Base-by-base conservation (phyloP, 805 yeast genomes). In the Wickerhamomyces chaumierensis region DNA sequence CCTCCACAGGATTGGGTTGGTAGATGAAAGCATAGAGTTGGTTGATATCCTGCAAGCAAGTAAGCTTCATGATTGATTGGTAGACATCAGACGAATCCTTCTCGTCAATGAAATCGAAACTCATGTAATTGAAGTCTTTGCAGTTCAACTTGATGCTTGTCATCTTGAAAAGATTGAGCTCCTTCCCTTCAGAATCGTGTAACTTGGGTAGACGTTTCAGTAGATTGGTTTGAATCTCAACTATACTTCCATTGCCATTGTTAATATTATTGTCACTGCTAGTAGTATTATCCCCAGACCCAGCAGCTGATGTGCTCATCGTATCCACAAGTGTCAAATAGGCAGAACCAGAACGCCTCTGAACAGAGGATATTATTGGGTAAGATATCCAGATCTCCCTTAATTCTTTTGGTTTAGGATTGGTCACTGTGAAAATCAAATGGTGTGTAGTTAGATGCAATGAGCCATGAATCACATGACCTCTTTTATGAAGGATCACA, bases 371-470 rank as follows among this genome's bases (percentile, higher is more conserved):
- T 35, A 88, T 77, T 45, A 87, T 73, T 1, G 96, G 96, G 57
- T 86, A 90, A 42, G 94, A 81, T 23, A 86, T 70, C 98, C 97
- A 92, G 23, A 85, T 73, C 56, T 92, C 97, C 41, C 76, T 64
- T 18, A 46, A 33, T 23, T 42, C 46, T 1, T 44, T 41, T 23
- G 45, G 45, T 36, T 35, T 40, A 31, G 49, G 49, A 27, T 43
- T 45, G 18, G 35, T 36, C 18, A 51, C 53, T 1, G 75, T 68
- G 55, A 81, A 82, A 28, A 82, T 81, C 48, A 83, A 57, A 59
- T 83, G 92, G 53, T 82, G 88, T 5, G 84, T 73, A 2, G 88
- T 80, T 34, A 82, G 58, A 52, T 79, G 88, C 21, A 82, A 53
- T 3, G 78, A 66, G 1, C 90, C 92, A 12, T 56, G 55, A n/a